Evolutionary conservation across 2,329 filamentous ascomycete genomes (phyloP), one percentile per base, ranked within the genome.

Genomic region (Tolypocladium pustulatum): DNA sequence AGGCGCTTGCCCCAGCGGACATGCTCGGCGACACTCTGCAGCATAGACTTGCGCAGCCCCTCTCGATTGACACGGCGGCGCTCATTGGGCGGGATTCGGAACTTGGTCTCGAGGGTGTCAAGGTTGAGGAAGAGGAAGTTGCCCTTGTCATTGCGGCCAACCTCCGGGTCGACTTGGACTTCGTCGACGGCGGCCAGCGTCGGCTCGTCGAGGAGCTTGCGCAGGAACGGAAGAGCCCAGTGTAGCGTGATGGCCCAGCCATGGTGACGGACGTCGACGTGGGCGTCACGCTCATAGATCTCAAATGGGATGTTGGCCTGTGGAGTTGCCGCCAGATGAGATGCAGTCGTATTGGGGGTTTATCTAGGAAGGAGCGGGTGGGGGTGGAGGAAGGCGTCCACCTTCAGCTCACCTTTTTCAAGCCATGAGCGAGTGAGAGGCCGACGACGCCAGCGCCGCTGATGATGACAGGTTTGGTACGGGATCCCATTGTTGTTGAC

Each of bases 181-280:
- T 60, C 58, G 38, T 71, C 67, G 25, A 71, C 55, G 12, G 59
- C 61, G 3, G 56, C 58, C 7, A 69, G 43, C 0, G 66, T 68
- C 9, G 61, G 59, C 7, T 58, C 58, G 25, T 67, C 66, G 2
- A 70, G 57, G 17, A 70, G 60, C 58, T 68, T 58, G 20, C 57
- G 55, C 12, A 71, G 62, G 40, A 65, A 70, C 2, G 64, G 67
- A 15, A 84, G 71, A 25, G 75, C 78, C 82, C 82, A 86, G 64
- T 86, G 81, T 38, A 86, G 68, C 1, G 82, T 85, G 56, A 86
- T 73, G 49, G 80, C 82, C 83, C 82, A 86, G 54, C 83, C 82
- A 46, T 78, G 76, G 3, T 61, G 60, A 25, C 71, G 71, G 25
- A 64, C 62, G 54, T 66, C 65, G 57, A 68, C 62, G 54, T 67